Evolutionary conservation across 2,329 filamentous ascomycete genomes (phyloP).

Genomic region (Trematosphaeria pertusa): DNA sequence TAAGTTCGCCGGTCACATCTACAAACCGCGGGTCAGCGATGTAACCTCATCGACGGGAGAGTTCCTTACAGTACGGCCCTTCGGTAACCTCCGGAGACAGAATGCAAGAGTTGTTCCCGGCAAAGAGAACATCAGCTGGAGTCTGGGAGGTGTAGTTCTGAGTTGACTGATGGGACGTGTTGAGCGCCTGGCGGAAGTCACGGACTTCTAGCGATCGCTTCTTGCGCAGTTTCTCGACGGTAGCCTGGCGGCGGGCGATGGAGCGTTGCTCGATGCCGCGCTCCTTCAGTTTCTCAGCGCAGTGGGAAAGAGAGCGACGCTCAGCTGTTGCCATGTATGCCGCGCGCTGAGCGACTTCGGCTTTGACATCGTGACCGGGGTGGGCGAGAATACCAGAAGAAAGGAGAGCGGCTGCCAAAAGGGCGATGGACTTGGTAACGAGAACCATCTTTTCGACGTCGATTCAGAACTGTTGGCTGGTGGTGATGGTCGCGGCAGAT

Average conservation of each 20-base stretch:
- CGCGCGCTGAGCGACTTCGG: conserved; percentile 16
- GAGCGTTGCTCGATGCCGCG: conserved; percentile 46
- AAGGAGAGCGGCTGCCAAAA: neutral
- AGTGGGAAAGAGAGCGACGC: conserved; percentile 44
- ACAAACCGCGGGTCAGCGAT: neutral
- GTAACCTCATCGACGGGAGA: neutral
- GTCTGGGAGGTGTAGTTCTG: conserved; percentile 19
- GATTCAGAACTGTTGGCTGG: neutral
- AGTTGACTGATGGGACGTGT: conserved; percentile 23
- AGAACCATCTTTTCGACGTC: neutral
- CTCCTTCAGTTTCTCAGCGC: conserved; percentile 44
- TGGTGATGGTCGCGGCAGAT: neutral
- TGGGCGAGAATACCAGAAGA: conserved; percentile 2
- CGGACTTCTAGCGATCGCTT: conserved; percentile 17
- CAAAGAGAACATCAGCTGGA: conserved; percentile 23
- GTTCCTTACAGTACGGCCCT: conserved; percentile 27
- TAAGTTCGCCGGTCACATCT: conserved; percentile 55
- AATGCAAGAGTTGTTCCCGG: conserved; percentile 31
- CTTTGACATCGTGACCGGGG: conserved; percentile 6
- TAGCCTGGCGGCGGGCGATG: conserved; percentile 47
- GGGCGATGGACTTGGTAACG: neutral
- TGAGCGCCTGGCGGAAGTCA: conserved; percentile 16
- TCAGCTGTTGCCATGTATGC: conserved; percentile 32
- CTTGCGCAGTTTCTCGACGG: conserved; percentile 45
- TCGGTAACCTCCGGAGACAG: conserved; percentile 30